These are phyloP conservation scores for Ambrosia hybrid DNA, from an alignment of 140 eudicot genomes.

Conservation along the genomic window DNA sequence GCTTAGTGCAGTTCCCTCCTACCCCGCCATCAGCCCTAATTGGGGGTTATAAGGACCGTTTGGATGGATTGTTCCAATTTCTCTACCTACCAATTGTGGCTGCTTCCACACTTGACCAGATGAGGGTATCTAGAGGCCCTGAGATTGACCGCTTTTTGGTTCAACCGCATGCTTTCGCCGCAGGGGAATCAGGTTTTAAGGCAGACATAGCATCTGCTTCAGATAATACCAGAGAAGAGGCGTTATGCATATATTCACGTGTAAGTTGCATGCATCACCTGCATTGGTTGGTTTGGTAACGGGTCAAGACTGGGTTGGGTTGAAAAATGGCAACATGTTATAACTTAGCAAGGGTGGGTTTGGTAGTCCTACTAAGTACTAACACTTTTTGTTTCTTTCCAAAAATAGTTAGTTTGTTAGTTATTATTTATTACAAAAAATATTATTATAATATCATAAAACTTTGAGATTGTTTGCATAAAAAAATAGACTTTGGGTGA, in stretches of 20 bases:
- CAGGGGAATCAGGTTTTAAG: constrained; percentile 54
- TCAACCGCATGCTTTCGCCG: constrained; percentile 26
- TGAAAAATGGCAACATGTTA: not conserved
- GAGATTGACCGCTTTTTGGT: constrained; percentile 71
- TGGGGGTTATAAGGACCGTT: constrained; percentile 94
- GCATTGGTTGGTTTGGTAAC: constrained; percentile 1
- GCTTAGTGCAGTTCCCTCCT: constrained; percentile 95
- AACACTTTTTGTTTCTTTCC: not conserved
- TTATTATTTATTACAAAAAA: not conserved
- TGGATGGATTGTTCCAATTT: constrained; percentile 91
- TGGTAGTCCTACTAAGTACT: not conserved
- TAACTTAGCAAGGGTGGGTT: not conserved
- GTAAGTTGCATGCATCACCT: constrained; percentile 45
- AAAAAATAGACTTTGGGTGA: not conserved
- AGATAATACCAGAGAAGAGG: constrained; percentile 54
- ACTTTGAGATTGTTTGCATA: not conserved
- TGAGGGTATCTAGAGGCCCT: constrained; percentile 60
- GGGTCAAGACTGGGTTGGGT: not conserved
- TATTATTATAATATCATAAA: not conserved
- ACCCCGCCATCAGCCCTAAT: constrained; percentile 90
- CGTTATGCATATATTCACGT: constrained; percentile 59
- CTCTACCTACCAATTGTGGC: constrained; percentile 74
- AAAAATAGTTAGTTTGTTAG: not conserved
- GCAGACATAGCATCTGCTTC: constrained; percentile 51
- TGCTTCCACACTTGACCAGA: constrained; percentile 73